Percentiles rank a stretch among this genome's conserved stretches.
Evolutionary conservation across 345 rosid genomes (phyloP).

Genomic region (Brassica juncea): DNA sequence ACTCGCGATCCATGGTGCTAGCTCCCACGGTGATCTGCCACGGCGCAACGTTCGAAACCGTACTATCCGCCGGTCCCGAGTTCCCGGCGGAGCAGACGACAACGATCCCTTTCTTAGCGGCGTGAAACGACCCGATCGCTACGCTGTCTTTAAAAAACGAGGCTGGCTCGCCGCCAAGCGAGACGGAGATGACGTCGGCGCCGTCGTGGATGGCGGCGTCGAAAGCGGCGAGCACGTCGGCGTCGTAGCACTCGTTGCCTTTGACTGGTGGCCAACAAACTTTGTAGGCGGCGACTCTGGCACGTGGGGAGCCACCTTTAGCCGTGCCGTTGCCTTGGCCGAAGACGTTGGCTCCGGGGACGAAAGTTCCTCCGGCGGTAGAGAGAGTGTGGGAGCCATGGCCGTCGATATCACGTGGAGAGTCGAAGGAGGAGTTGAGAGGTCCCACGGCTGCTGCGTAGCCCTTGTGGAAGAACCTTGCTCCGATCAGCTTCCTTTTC

Average conservation of each 20-base stretch:
- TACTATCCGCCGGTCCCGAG: slow-evolving; percentile 67
- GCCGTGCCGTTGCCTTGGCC: slow-evolving; percentile 68
- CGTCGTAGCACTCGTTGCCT: slow-evolving; percentile 64
- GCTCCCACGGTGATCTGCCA: slow-evolving; percentile 95
- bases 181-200: slow-evolving; percentile 72
- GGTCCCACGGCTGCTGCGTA: slow-evolving; percentile 46
- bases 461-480: slow-evolving; percentile 54
- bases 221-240: slow-evolving; percentile 69
- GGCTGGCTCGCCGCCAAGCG: slow-evolving; percentile 54
- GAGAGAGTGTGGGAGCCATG: slow-evolving; percentile 93
- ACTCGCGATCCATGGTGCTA: slow-evolving; percentile 82
- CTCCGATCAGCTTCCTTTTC: slow-evolving; percentile 79
- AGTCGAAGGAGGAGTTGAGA: slow-evolving; percentile 50
- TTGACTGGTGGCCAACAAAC: slow-evolving; percentile 64
- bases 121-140: slow-evolving; percentile 84
- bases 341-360: slow-evolving; percentile 50
- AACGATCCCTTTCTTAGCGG: slow-evolving; percentile 55
- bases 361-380: slow-evolving; percentile 75
- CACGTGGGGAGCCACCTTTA: slow-evolving; percentile 84
- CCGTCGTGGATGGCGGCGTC: slow-evolving; percentile 79
- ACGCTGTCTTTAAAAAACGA: slow-evolving; percentile 57
- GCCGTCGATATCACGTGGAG: slow-evolving; percentile 77
- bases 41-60: slow-evolving; percentile 71
- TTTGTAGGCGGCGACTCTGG: slow-evolving; percentile 85
- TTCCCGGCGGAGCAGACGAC: slow-evolving; percentile 83